phyloP scores from a whole-genome alignment of 352 stramenopile species.

The Phytopythium aichiense region DNA sequence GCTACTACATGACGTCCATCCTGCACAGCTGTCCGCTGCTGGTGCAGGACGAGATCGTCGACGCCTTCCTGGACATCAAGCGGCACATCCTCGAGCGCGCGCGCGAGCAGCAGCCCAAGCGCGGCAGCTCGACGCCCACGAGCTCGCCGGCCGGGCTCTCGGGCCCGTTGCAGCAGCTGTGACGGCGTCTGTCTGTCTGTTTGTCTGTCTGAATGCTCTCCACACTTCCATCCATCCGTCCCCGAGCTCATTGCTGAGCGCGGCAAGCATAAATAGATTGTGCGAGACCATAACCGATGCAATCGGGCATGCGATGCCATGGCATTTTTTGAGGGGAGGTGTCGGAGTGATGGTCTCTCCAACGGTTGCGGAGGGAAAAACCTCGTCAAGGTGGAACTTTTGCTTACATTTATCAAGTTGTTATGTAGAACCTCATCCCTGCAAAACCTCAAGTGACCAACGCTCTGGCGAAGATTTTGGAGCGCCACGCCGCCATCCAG shows the following conservation, averaged over 20 bases:
- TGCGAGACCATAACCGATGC: background rate
- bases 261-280: background rate
- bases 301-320: background rate
- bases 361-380: slow-evolving; percentile 3
- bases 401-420: slow-evolving; percentile 14
- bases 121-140: slow-evolving; percentile 18
- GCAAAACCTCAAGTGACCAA: slow-evolving; percentile 28
- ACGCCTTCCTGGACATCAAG: slow-evolving; percentile 88
- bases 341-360: slow-evolving; percentile 6
- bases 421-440: slow-evolving; percentile 5
- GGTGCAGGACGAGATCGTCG: slow-evolving; percentile 83
- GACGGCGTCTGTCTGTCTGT: background rate
- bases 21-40: slow-evolving; percentile 74
- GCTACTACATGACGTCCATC: slow-evolving; percentile 84
- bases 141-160: slow-evolving; percentile 6
- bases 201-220: background rate
- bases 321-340: background rate
- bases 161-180: slow-evolving; percentile 10
- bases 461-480: slow-evolving; percentile 35
- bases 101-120: slow-evolving; percentile 42
- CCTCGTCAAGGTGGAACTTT: slow-evolving; percentile 6
- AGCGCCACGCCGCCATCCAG: slow-evolving; percentile 28
- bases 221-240: background rate
- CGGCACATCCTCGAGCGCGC: slow-evolving; percentile 73
- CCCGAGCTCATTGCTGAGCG: background rate